phyloP scores from a whole-genome alignment of 345 rosid species.

The Euclidium syriacum region DNA sequence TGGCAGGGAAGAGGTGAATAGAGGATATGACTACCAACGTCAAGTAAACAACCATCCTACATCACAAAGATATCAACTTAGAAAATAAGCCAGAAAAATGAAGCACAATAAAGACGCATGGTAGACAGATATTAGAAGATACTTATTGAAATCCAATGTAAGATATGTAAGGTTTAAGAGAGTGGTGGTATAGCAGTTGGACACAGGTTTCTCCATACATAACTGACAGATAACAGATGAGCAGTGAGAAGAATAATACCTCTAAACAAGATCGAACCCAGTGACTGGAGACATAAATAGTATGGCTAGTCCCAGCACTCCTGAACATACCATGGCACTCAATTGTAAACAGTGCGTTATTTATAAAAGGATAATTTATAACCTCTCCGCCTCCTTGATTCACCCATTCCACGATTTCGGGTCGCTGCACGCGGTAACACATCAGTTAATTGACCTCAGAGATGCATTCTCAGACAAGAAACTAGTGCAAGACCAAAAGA shows the following conservation, averaged over 20 bases:
- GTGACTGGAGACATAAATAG: conserved; percentile 74
- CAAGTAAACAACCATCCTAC: conserved; percentile 79
- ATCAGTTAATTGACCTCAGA: conserved; percentile 14
- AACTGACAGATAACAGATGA: conserved; percentile 11
- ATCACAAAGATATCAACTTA: conserved; percentile 31
- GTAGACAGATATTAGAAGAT: not conserved
- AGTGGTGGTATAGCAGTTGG: conserved; percentile 17
- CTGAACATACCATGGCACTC: conserved; percentile 68
- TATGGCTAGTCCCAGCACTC: conserved; percentile 26
- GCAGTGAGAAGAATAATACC: conserved; percentile 40
- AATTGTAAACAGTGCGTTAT: conserved; percentile 49
- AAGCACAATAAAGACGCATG: conserved; percentile 1
- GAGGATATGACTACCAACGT: conserved; percentile 71
- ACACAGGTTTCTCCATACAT: not conserved
- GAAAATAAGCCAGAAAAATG: conserved; percentile 5
- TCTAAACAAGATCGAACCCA: conserved; percentile 91
- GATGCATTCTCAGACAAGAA: conserved; percentile 11
- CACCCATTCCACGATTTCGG: conserved; percentile 80
- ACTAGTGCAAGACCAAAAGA: conserved; percentile 20
- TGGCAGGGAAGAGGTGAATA: conserved; percentile 88
- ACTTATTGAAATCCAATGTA: not conserved
- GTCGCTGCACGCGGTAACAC: conserved; percentile 45
- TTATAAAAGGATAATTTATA: conserved; percentile 35
- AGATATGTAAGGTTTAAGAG: not conserved
- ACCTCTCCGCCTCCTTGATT: conserved; percentile 83